Conservation (phyloP, 2,329 filamentous ascomycete genomes). For the Epichloe coenophiala region DNA sequence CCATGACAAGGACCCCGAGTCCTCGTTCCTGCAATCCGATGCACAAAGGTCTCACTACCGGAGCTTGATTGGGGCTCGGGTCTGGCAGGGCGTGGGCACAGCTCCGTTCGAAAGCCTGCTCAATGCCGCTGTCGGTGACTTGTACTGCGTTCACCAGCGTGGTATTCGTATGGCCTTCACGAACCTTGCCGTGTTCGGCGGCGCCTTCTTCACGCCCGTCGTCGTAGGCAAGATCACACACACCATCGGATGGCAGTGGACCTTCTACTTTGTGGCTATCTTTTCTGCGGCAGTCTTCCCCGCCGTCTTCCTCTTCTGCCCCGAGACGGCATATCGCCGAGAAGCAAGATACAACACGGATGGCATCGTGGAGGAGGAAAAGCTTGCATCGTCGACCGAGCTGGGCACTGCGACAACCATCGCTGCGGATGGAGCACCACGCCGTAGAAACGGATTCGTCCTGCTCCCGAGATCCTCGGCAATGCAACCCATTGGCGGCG, state of each 20-base stretch:
- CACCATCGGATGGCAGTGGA: slow-evolving; percentile 70
- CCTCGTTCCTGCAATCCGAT: not conserved
- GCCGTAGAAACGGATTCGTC: slow-evolving; percentile 14
- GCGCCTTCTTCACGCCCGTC: slow-evolving; percentile 63
- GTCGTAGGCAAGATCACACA: slow-evolving; percentile 75
- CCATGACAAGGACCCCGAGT: not conserved
- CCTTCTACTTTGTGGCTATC: slow-evolving; percentile 78
- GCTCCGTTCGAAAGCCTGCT: slow-evolving; percentile 85
- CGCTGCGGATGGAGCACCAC: not conserved
- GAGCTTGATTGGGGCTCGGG: slow-evolving; percentile 62
- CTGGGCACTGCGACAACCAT: not conserved
- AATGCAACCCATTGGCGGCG: slow-evolving; percentile 21
- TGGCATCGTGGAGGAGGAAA: slow-evolving; percentile 19
- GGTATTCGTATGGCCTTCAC: slow-evolving; percentile 78
- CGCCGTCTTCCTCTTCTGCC: slow-evolving; percentile 62
- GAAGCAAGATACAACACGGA: slow-evolving; percentile 49
- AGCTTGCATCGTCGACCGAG: slow-evolving; percentile 4
- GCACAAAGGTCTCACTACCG: slow-evolving; percentile 38
- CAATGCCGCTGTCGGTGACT: slow-evolving; percentile 76
- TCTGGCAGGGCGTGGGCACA: slow-evolving; percentile 75
- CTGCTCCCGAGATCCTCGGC: slow-evolving; percentile 18
- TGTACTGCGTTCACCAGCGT: slow-evolving; percentile 78
- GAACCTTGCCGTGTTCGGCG: slow-evolving; percentile 43
- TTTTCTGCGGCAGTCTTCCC: slow-evolving; percentile 61
- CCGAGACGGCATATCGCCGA: slow-evolving; percentile 69